These are phyloP conservation scores for Stemphylium lycopersici DNA, from an alignment of 2,329 filamentous ascomycete genomes.

Conservation along the genomic window DNA sequence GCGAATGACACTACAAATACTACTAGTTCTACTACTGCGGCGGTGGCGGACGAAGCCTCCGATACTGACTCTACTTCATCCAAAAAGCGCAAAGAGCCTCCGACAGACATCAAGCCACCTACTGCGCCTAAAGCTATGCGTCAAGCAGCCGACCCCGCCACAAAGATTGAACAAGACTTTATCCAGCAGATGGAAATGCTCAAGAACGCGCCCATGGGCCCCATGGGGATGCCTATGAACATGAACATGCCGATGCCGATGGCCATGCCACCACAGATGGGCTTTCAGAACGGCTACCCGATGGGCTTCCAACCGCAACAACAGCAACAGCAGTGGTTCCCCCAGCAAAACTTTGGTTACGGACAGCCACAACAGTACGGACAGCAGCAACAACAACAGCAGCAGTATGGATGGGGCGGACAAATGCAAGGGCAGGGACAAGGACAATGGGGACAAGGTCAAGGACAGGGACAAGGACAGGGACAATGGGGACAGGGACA, in stretches of 20 bases:
- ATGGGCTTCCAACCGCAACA: slow-evolving; percentile 20
- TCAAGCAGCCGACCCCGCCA: slow-evolving; percentile 61
- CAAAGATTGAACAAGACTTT: slow-evolving; percentile 50
- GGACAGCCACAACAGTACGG: slow-evolving; percentile 11
- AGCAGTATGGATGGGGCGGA: slow-evolving; percentile 19
- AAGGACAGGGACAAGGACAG: not conserved
- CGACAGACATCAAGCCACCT: slow-evolving; percentile 64
- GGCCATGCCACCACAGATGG: slow-evolving; percentile 14
- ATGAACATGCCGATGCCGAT: slow-evolving; percentile 38
- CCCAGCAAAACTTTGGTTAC: slow-evolving; percentile 59
- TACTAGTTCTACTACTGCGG: slow-evolving; percentile 39
- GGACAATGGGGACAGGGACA: slow-evolving; percentile 11
- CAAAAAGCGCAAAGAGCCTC: slow-evolving; percentile 82
- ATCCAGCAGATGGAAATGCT: slow-evolving; percentile 55
- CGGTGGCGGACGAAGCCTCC: slow-evolving; percentile 43
- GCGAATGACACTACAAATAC: slow-evolving; percentile 30
- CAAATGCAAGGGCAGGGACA: slow-evolving; percentile 7
- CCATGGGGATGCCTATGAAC: slow-evolving; percentile 21
- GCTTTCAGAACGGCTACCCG: slow-evolving; percentile 9
- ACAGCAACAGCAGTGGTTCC: slow-evolving; percentile 42
- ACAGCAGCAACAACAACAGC: slow-evolving; percentile 13
- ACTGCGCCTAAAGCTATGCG: slow-evolving; percentile 56
- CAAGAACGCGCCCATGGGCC: slow-evolving; percentile 48
- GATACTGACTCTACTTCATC: slow-evolving; percentile 48
- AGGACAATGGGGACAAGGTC: slow-evolving; percentile 2